Evolutionary conservation across 2,329 filamentous ascomycete species (phyloP).

Genomic region (Talaromyces sp.): DNA sequence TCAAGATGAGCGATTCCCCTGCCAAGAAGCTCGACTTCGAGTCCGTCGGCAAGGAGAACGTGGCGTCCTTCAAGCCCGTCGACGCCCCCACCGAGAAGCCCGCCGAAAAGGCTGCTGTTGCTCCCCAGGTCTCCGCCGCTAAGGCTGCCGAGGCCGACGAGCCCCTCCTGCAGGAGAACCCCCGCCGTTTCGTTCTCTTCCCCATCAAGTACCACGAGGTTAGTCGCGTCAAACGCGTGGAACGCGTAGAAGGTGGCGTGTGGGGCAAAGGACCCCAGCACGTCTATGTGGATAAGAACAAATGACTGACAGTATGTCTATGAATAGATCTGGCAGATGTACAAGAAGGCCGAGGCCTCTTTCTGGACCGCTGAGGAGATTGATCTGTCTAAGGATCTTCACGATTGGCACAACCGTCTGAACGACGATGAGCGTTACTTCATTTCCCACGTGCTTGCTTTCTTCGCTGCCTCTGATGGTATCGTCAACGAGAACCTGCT

Average conservation of each 20-base stretch:
- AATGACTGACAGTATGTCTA: constrained; percentile 14
- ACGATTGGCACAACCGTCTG: constrained; percentile 98
- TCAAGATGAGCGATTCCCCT: constrained; percentile 88
- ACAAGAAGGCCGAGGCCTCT: constrained; percentile 99
- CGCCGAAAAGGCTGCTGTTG: constrained; percentile 42
- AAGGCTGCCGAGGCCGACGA: constrained; percentile 77
- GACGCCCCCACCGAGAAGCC: constrained; percentile 61
- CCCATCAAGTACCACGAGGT: constrained; percentile 99
- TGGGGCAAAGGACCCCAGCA: constrained; percentile 10
- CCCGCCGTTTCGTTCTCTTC: constrained; percentile 94
- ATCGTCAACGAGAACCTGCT: constrained; percentile 99
- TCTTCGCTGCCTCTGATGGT: constrained; percentile 97
- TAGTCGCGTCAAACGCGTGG: constrained; percentile 59
- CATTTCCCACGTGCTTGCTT: constrained; percentile 96
- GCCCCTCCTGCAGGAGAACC: constrained; percentile 93
- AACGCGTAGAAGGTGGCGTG: constrained; percentile 66
- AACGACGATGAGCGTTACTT: constrained; percentile 98
- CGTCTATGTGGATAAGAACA: not conserved
- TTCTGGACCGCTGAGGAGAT: constrained; percentile 99
- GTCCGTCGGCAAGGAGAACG: constrained; percentile 79
- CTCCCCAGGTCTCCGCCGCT: constrained; percentile 50
- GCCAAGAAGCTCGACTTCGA: constrained; percentile 86
- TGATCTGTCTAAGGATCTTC: constrained; percentile 93
- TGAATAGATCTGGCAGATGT: constrained; percentile 97
- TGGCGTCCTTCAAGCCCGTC: constrained; percentile 54